These are phyloP conservation scores for Hemisphaericaspora lyxosophila DNA, from an alignment of 1,139 yeast species.

Conservation along the genomic window DNA sequence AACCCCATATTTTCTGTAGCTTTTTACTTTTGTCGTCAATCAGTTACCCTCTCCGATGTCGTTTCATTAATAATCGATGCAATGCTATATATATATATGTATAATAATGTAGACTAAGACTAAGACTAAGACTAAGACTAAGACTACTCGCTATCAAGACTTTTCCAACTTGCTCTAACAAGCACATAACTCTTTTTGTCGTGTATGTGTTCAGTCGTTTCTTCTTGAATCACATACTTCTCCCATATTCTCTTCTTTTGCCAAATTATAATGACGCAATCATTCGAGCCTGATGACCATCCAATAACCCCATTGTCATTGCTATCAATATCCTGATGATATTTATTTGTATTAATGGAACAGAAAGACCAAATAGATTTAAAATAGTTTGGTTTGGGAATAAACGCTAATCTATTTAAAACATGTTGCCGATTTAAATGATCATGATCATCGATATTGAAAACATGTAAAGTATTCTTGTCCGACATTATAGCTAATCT, in stretches of 20 bases:
- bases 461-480: conserved; percentile 85
- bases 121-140: too few relatives aligned
- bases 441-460: conserved; percentile 41
- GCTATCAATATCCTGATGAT: conserved; percentile 30
- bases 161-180: conserved; percentile 76
- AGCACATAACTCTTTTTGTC: conserved; percentile 51
- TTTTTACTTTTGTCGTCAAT: too few relatives aligned
- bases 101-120: too few relatives aligned
- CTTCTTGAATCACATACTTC: conserved; percentile 63
- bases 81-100: too few relatives aligned
- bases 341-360: conserved; percentile 61
- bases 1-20: background rate
- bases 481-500: conserved; percentile 84
- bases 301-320: conserved; percentile 70
- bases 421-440: conserved; percentile 62
- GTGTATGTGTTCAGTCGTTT: background rate
- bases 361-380: conserved; percentile 90
- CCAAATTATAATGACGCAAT: conserved; percentile 71
- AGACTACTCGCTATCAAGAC: conserved; percentile 47
- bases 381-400: conserved; percentile 68
- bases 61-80: too few relatives aligned
- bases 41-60: too few relatives aligned
- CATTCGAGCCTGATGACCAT: conserved; percentile 78
- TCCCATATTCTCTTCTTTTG: conserved; percentile 76
- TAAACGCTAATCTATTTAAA: conserved; percentile 63